These are phyloP conservation scores for Penicillium frequentans DNA, from an alignment of 2,329 filamentous ascomycete species.

Conservation along the genomic window DNA sequence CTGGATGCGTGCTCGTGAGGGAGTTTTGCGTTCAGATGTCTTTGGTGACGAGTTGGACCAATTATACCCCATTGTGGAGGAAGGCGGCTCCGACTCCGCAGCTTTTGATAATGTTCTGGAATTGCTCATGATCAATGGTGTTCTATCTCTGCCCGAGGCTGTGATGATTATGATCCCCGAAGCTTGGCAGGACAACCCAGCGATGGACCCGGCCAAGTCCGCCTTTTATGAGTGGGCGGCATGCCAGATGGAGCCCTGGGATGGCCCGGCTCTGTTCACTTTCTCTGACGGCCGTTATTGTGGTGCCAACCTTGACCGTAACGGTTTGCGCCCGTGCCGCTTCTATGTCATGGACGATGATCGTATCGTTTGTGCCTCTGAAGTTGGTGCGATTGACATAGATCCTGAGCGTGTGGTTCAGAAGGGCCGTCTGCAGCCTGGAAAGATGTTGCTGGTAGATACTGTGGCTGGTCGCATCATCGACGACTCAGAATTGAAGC, in stretches of 20 bases:
- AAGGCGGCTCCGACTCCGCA: slow-evolving; percentile 93
- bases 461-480: slow-evolving; percentile 90
- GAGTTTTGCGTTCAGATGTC: slow-evolving; percentile 86
- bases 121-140: slow-evolving; percentile 90
- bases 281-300: slow-evolving; percentile 97
- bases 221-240: slow-evolving; percentile 99
- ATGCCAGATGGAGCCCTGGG: slow-evolving; percentile 99
- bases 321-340: slow-evolving; percentile 90
- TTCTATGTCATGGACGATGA: slow-evolving; percentile 98
- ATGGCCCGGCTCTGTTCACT: slow-evolving; percentile 93
- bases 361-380: slow-evolving; percentile 93
- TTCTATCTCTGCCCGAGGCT: slow-evolving; percentile 89
- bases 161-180: slow-evolving; percentile 99
- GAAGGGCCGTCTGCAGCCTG: slow-evolving; percentile 90
- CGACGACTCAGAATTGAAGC: slow-evolving; percentile 88
- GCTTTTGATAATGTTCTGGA: slow-evolving; percentile 97
- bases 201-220: slow-evolving; percentile 92
- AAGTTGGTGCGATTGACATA: slow-evolving; percentile 89
- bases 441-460: slow-evolving; percentile 94
- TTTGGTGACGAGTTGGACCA: slow-evolving; percentile 90
- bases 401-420: slow-evolving; percentile 88
- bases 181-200: slow-evolving; percentile 91
- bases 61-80: slow-evolving; percentile 92
- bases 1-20: slow-evolving; percentile 97
- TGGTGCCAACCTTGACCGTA: slow-evolving; percentile 93